Percentiles rank a stretch among this genome's conserved stretches.
Conservation (phyloP, 2,329 filamentous ascomycete genomes). For the Colletotrichum truncatum region DNA sequence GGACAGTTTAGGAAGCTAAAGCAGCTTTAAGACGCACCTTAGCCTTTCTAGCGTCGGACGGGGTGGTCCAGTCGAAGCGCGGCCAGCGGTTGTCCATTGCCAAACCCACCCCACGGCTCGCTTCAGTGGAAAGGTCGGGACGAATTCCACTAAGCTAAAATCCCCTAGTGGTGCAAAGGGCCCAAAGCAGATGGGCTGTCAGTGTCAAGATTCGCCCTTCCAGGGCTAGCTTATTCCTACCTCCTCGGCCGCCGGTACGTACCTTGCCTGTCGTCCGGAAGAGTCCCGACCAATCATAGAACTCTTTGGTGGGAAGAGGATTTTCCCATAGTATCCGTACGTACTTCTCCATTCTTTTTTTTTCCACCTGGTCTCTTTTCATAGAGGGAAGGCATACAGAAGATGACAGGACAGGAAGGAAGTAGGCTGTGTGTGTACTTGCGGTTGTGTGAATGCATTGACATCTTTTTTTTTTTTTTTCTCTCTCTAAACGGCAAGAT, state of each 20-base stretch:
- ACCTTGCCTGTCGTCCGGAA: background rate
- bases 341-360: too few species aligned
- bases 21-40: too few species aligned
- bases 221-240: background rate
- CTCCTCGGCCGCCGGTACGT: background rate
- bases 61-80: background rate
- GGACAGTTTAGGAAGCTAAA: background rate
- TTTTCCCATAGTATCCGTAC: too few species aligned
- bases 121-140: slow-evolving; percentile 18
- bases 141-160: slow-evolving; percentile 20
- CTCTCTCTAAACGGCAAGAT: background rate
- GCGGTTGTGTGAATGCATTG: too few species aligned
- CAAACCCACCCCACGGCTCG: too few species aligned
- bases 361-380: too few species aligned
- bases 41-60: background rate
- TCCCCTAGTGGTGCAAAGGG: slow-evolving; percentile 17
- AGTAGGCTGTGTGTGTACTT: too few species aligned
- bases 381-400: too few species aligned
- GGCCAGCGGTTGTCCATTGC: too few species aligned
- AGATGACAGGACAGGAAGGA: too few species aligned
- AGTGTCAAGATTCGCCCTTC: slow-evolving; percentile 4
- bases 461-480: background rate
- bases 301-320: too few species aligned
- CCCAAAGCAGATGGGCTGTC: slow-evolving; percentile 20
- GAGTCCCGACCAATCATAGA: background rate